Evolutionary conservation across 2,329 filamentous ascomycete genomes (phyloP), one percentile per base, ranked within the genome.

Genomic region (Aspergillus sp.): DNA sequence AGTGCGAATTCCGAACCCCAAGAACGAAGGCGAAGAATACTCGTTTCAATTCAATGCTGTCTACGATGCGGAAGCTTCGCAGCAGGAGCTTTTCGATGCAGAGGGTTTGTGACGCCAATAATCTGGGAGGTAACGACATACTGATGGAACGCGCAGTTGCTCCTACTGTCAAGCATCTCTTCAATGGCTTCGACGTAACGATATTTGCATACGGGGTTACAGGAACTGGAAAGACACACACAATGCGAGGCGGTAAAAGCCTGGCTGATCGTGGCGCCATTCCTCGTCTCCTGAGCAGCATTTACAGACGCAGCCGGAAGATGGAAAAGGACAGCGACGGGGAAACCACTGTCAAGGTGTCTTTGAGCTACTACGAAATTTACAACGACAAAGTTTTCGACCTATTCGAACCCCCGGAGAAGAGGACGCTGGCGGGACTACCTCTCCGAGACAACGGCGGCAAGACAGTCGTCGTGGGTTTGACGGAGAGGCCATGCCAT

Each of bases 321-420:
- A 88, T 95, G 17, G 84, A 86, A 65, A 95, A 94, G 76, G 92
- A 96, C 70, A 85, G 88, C 2, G 81, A 83, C 4, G 90, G 88
- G 10, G 81, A 86, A 54, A 93, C 88, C 0, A 83, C 80, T 2
- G 90, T 96, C 21, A 81, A 86, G 8, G 91, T 96, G 15, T 83
- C 86, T 11, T 83, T 97, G 70, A 93, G 91, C 27, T 97, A 97
- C 78, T 96, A 96, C 78, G 93, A 97, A 75, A 96, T 97, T 66
- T 97, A 97, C 78, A 96, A 96, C 75, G 93, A 97, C 80, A 94
- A 94, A 73, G 92, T 96, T 19, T 96, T 89, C 71, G 93, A 97
- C 73, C 81, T 97, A 32, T 91, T 97, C 66, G 91, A 96, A 73
- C 83, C 92, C 0, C 90, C 88, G 0, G 93, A 97, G 75, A 96